These are phyloP conservation scores for Termitomyces sp. DNA, from an alignment of 768 basidiomycete species.

Conservation along the genomic window DNA sequence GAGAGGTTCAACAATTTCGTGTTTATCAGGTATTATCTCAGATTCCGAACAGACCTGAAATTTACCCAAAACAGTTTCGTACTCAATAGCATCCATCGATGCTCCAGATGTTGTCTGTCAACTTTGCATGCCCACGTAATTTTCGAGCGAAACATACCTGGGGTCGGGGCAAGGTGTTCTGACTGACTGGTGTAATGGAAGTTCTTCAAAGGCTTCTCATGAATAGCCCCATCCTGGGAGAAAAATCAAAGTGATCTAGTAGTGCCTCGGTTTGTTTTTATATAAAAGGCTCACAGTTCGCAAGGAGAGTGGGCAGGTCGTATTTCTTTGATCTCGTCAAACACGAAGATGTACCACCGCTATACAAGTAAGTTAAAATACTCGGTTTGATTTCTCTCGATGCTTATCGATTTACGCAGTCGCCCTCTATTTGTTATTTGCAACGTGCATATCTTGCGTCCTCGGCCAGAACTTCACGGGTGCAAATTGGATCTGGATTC, in stretches of 20 bases:
- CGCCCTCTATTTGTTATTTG: conserved; percentile 4
- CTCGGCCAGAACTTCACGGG: conserved; percentile 13
- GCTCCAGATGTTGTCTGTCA: not conserved
- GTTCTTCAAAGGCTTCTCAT: not conserved
- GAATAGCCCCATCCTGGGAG: not conserved
- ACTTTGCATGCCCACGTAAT: too few relatives aligned
- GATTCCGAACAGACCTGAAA: too few relatives aligned
- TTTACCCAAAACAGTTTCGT: too few relatives aligned
- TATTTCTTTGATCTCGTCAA: not conserved
- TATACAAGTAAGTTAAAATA: not conserved
- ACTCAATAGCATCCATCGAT: not conserved
- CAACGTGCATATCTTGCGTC: conserved; percentile 10
- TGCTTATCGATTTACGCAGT: not conserved
- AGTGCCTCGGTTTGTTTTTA: not conserved
- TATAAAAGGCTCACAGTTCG: not conserved
- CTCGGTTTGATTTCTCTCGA: not conserved
- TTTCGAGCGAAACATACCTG: too few relatives aligned
- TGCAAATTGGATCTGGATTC: conserved; percentile 31
- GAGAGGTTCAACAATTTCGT: not conserved
- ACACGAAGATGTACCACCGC: not conserved
- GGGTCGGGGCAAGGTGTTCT: not conserved
- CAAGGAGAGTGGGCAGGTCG: not conserved
- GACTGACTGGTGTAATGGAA: not conserved
- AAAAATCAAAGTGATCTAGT: not conserved
- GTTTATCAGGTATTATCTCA: too few relatives aligned